phyloP scores from a whole-genome alignment of 73 alveolate species.

The Paramecium caudatum region DNA sequence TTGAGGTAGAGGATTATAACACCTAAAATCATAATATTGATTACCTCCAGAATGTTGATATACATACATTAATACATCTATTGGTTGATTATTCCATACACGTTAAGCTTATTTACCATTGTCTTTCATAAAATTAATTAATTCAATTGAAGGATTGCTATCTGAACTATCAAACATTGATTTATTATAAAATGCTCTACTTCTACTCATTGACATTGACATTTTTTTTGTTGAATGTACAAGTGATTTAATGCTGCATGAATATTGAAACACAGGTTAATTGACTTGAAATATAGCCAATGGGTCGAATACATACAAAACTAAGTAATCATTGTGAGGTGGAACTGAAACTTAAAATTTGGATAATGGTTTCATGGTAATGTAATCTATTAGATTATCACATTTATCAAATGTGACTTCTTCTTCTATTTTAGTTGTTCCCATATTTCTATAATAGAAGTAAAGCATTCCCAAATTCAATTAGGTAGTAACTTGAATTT shows the following conservation, averaged over 20 bases:
- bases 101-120: neutral
- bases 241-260: neutral
- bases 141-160: neutral
- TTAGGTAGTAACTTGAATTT: conserved; percentile 30
- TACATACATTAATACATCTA: conserved; percentile 10
- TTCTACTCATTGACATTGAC: neutral
- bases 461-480: conserved; percentile 19
- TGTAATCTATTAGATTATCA: neutral
- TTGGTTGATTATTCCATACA: conserved; percentile 2
- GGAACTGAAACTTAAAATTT: conserved; percentile 10
- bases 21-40: neutral
- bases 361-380: neutral
- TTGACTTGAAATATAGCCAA: neutral
- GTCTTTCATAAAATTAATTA: neutral
- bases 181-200: neutral
- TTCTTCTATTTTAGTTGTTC: conserved; percentile 18
- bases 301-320: conserved; percentile 8
- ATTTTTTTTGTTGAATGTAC: conserved; percentile 30
- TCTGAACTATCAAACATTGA: neutral
- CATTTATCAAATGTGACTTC: conserved; percentile 26
- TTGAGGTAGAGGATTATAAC: neutral
- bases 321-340: conserved; percentile 4
- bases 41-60: conserved; percentile 35
- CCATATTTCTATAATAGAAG: conserved; percentile 14
- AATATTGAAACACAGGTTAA: conserved; percentile 5